A percentile compares a stretch with the other conserved stretches of the same genome.
These are phyloP conservation scores for Arbutus unedo DNA, from an alignment of 148 eudicot genomes.

Conservation along the genomic window DNA sequence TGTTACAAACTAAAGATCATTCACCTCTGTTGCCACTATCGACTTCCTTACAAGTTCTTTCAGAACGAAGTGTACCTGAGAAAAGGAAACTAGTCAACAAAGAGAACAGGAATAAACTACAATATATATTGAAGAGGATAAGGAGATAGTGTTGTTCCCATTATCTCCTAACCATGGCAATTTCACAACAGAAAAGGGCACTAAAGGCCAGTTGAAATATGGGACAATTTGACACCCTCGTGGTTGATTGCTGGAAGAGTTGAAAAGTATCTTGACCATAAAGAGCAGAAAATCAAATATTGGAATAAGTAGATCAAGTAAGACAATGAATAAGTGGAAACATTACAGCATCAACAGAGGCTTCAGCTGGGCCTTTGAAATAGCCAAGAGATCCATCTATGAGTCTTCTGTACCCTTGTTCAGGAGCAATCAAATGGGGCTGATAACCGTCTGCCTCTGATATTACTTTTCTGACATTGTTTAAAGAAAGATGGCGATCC, in stretches of 20 bases:
- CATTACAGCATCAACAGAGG: constrained; percentile 94
- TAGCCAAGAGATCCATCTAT: constrained; percentile 98
- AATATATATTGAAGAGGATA: neutral
- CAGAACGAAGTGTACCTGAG: constrained; percentile 81
- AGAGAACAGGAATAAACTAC: neutral
- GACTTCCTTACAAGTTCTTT: constrained; percentile 97
- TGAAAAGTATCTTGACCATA: neutral
- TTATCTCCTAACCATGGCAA: neutral
- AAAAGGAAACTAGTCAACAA: neutral
- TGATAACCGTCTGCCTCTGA: constrained; percentile 99
- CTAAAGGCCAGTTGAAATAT: neutral
- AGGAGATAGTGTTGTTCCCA: neutral
- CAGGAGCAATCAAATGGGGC: constrained; percentile 98
- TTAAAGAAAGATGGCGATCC: constrained; percentile 93
- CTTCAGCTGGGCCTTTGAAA: constrained; percentile 99
- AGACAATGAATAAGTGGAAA: neutral
- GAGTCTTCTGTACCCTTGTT: constrained; percentile 94
- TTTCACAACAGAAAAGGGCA: neutral
- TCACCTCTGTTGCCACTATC: constrained; percentile 71
- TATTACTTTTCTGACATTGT: constrained; percentile 91
- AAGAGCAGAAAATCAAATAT: neutral
- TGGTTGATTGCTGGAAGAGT: no score
- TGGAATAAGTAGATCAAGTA: neutral
- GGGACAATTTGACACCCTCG: no score
- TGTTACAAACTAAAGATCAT: constrained; percentile 12